Percentiles rank a stretch among this genome's conserved stretches.
Conservation (phyloP, 2,329 filamentous ascomycete species). For the Claviceps africana region DNA sequence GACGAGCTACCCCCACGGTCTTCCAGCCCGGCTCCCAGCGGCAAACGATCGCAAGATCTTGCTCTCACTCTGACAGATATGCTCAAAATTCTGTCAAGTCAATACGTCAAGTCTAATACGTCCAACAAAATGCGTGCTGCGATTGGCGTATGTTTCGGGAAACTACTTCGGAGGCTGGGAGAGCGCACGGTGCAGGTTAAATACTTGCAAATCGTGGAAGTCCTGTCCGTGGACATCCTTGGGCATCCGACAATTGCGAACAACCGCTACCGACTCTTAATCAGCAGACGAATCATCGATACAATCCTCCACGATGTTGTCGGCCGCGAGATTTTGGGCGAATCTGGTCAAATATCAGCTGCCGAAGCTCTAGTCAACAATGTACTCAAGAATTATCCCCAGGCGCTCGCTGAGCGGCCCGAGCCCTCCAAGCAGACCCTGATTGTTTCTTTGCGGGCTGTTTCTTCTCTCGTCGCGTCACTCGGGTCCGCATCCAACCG, state of each 20-base stretch:
- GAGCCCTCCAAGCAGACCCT: conserved; percentile 83
- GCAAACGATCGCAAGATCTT: conserved; percentile 58
- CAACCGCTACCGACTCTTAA: conserved; percentile 77
- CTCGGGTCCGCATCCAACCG: conserved; percentile 70
- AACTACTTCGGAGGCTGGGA: conserved; percentile 63
- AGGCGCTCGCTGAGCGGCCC: conserved; percentile 69
- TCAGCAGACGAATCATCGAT: conserved; percentile 72
- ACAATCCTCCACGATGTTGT: conserved; percentile 74
- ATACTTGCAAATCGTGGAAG: conserved; percentile 69
- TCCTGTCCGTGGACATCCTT: conserved; percentile 67
- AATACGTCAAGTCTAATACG: conserved; percentile 67
- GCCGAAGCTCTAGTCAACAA: conserved; percentile 74
- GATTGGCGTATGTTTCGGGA: conserved; percentile 76
- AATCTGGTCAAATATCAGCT: conserved; percentile 75
- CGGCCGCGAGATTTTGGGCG: conserved; percentile 67
- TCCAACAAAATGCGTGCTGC: conserved; percentile 70
- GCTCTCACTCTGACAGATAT: conserved; percentile 65
- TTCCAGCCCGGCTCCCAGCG: conserved; percentile 55
- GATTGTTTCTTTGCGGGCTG: conserved; percentile 62
- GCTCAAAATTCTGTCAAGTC: conserved; percentile 60
- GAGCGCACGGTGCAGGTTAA: conserved; percentile 71
- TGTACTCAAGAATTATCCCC: conserved; percentile 86
- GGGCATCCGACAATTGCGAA: conserved; percentile 61
- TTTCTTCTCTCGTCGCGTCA: conserved; percentile 63
- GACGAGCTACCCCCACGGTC: conserved; percentile 56